Percentiles rank a stretch among this genome's conserved stretches.
Conservation (phyloP, 129 eudicot species). For the Flaveria bidentis region DNA sequence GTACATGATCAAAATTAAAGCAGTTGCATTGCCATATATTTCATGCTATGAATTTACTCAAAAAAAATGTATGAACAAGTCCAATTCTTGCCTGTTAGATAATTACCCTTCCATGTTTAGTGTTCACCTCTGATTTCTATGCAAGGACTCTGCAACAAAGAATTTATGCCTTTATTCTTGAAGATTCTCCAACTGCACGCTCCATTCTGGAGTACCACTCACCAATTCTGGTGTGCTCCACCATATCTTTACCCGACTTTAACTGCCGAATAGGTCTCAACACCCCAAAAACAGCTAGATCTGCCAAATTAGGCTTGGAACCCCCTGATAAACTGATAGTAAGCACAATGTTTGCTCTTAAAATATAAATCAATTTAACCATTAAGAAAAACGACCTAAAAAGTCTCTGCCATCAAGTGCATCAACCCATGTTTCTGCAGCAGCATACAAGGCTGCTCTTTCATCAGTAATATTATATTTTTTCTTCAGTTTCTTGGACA, state of each 20-base stretch:
- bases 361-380: neutral
- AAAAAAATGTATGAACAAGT: neutral
- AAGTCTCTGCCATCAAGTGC: conserved; percentile 56
- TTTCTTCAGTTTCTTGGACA: conserved; percentile 56
- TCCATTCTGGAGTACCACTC: conserved; percentile 49
- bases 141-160: neutral
- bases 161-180: conserved; percentile 40
- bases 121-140: neutral
- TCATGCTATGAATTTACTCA: no score
- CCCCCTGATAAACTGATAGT: conserved; percentile 35
- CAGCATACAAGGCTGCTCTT: conserved; percentile 53
- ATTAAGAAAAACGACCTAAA: conserved; percentile 35
- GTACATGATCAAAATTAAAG: no score
- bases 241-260: conserved; percentile 45
- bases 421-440: conserved; percentile 56
- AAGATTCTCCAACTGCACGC: conserved; percentile 42
- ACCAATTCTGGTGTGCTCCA: conserved; percentile 46
- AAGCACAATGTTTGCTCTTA: conserved; percentile 1
- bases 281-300: conserved; percentile 47
- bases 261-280: conserved; percentile 43
- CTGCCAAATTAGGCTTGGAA: conserved; percentile 44
- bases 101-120: neutral
- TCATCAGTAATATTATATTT: conserved; percentile 53
- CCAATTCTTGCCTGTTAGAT: neutral
- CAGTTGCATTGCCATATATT: no score